Percentiles rank a stretch among this genome's conserved stretches.
Evolutionary conservation across 2,329 filamentous ascomycete genomes (phyloP).

Genomic region (Alternaria burnsii): DNA sequence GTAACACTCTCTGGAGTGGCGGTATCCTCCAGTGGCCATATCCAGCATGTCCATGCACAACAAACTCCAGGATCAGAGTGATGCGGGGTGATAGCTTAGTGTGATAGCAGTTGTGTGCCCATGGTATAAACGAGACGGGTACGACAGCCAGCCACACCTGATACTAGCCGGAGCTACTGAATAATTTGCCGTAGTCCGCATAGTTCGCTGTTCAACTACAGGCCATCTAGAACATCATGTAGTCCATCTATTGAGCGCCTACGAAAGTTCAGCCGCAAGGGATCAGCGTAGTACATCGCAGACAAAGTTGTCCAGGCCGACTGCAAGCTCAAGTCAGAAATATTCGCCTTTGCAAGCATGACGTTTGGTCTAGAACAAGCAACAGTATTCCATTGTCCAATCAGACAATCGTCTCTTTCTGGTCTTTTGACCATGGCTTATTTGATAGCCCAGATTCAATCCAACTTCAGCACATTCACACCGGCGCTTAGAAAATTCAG

Average conservation of each 20-base stretch:
- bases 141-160: constrained; percentile 5
- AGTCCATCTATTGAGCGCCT: neutral
- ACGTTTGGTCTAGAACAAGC: neutral
- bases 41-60: neutral
- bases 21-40: neutral
- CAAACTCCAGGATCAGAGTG: neutral
- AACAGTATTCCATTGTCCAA: neutral
- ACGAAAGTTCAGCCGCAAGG: neutral
- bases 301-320: neutral
- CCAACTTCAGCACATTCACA: constrained; percentile 6
- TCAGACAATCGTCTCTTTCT: neutral
- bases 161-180: neutral
- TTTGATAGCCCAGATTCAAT: neutral
- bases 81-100: constrained; percentile 1
- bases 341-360: neutral
- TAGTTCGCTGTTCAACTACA: neutral
- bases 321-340: neutral
- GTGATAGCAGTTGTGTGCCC: neutral
- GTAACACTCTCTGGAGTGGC: neutral
- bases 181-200: neutral
- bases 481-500: neutral
- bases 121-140: neutral
- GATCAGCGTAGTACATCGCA: neutral
- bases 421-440: too few species aligned
- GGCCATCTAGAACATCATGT: neutral